Evolutionary conservation across 2,329 filamentous ascomycete species (phyloP).

Genomic region (Bipolaris gigantea): DNA sequence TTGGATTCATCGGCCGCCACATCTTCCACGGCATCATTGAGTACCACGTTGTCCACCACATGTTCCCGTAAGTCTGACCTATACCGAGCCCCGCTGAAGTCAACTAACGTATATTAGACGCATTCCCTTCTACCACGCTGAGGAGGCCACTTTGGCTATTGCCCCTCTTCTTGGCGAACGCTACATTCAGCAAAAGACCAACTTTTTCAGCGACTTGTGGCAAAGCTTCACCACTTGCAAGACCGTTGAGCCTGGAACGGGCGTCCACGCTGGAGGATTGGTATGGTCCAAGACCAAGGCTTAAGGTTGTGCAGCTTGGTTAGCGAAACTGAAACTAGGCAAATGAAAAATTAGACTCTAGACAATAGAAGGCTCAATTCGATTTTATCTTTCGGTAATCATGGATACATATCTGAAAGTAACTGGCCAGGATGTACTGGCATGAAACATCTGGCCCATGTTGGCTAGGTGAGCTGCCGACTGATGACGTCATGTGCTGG

Average conservation of each 20-base stretch:
- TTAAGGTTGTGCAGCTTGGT: background rate
- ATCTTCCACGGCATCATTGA: conserved; percentile 69
- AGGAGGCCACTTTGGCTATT: conserved; percentile 32
- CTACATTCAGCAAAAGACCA: conserved; percentile 27
- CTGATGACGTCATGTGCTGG: background rate
- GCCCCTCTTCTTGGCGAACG: conserved; percentile 27
- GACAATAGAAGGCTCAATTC: background rate
- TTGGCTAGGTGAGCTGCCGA: background rate
- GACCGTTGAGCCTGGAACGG: conserved; percentile 25
- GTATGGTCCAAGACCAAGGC: conserved; percentile 17
- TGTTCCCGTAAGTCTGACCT: conserved; percentile 52
- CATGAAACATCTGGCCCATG: background rate
- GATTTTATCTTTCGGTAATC: background rate
- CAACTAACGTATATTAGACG: conserved; percentile 20
- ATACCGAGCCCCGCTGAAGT: background rate
- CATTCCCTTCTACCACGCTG: conserved; percentile 33
- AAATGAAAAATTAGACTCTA: background rate
- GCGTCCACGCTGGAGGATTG: conserved; percentile 17
- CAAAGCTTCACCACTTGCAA: conserved; percentile 27
- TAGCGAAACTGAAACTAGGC: background rate
- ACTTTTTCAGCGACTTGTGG: conserved; percentile 29
- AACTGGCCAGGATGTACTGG: too few species aligned
- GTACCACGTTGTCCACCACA: conserved; percentile 65
- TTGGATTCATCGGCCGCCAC: conserved; percentile 66
- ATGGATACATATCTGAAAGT: background rate